Conservation (phyloP, 225 moss, liverwort and hornwort species). For the Physcomitrellopsis africana region DNA sequence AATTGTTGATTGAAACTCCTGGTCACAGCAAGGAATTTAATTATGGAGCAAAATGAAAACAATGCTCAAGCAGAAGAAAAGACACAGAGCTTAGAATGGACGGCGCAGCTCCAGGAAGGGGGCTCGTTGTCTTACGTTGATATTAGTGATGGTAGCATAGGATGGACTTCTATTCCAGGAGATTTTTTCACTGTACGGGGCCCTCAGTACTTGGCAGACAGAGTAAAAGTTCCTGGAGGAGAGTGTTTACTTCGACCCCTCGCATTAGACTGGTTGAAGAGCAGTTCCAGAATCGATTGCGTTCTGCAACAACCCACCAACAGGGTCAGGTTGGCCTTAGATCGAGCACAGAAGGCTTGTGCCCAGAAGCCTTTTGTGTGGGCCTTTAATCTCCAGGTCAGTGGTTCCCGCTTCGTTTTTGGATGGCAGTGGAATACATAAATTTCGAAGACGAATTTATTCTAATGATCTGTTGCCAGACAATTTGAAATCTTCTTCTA, state of each 20-base stretch:
- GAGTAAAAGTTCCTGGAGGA: constrained; percentile 68
- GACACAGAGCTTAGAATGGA: constrained; percentile 53
- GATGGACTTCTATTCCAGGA: constrained; percentile 77
- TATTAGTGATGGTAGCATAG: constrained; percentile 41
- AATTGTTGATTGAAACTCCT: constrained; percentile 8
- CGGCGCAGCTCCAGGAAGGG: constrained; percentile 47
- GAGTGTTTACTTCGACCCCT: constrained; percentile 65
- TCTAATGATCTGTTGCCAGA: not conserved
- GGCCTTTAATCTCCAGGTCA: constrained; percentile 81
- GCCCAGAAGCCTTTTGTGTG: constrained; percentile 59
- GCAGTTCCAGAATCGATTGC: constrained; percentile 67
- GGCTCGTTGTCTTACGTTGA: constrained; percentile 55
- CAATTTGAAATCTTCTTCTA: not conserved
- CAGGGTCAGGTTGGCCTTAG: constrained; percentile 59
- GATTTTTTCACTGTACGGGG: constrained; percentile 71
- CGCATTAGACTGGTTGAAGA: constrained; percentile 84
- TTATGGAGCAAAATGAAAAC: constrained; percentile 50
- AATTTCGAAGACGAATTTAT: constrained; percentile 5
- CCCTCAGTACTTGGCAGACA: constrained; percentile 60
- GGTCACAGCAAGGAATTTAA: constrained; percentile 9
- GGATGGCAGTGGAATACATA: constrained; percentile 14
- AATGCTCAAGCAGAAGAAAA: constrained; percentile 27
- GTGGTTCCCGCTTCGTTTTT: constrained; percentile 18
- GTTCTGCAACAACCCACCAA: constrained; percentile 63
- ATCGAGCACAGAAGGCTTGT: constrained; percentile 46